Conservation (phyloP, 805 yeast species). For the Pichia membranifaciens region DNA sequence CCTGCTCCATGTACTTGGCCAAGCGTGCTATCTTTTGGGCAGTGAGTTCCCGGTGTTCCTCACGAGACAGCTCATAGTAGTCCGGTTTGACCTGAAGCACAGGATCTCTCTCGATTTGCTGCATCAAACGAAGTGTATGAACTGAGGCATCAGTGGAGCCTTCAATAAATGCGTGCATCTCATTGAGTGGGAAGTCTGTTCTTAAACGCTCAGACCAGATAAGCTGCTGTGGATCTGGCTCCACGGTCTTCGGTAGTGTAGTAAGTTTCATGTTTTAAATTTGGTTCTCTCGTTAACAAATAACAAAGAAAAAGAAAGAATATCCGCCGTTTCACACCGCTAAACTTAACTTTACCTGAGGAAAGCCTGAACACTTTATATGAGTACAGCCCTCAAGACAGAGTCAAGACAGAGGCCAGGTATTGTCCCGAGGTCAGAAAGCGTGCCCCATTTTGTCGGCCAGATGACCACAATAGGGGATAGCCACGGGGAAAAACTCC, state of each 20-base stretch:
- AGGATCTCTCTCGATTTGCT: constrained; percentile 64
- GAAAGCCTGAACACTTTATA: no score
- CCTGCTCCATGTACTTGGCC: constrained; percentile 50
- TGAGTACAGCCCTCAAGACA: no score
- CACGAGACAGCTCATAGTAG: constrained; percentile 54
- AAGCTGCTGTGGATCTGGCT: constrained; percentile 32
- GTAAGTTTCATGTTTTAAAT: constrained; percentile 32
- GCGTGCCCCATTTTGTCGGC: no score
- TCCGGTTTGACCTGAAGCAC: constrained; percentile 46
- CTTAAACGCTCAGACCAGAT: constrained; percentile 42
- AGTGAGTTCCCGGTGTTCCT: constrained; percentile 52
- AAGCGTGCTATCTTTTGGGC: constrained; percentile 58
- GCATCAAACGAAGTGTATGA: constrained; percentile 43
- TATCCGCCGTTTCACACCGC: no score
- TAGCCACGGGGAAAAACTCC: no score
- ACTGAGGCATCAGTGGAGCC: constrained; percentile 41
- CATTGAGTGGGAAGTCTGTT: constrained; percentile 38
- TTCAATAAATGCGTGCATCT: constrained; percentile 53
- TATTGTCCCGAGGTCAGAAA: no score
- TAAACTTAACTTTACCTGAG: no score
- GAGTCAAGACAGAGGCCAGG: no score
- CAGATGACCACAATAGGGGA: no score
- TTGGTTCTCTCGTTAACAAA: no score
- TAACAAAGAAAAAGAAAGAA: no score
- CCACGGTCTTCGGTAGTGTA: constrained; percentile 20